phyloP scores from a whole-genome alignment of 1,139 yeast genomes.

The Ogataea hybrid region DNA sequence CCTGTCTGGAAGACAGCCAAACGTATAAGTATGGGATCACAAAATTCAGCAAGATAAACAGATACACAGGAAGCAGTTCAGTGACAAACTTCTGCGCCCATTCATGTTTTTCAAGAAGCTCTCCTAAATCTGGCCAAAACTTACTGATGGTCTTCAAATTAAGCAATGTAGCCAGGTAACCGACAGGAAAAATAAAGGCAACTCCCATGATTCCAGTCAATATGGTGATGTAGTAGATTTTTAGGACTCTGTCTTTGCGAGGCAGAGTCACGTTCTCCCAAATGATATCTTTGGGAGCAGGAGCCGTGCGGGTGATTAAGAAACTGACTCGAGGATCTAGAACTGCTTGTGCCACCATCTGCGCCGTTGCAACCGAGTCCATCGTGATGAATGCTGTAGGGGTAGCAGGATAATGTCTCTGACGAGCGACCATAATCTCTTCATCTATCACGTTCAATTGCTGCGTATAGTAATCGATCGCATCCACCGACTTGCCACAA shows the following conservation, averaged over 20 bases:
- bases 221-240: conserved; percentile 59
- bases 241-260: conserved; percentile 50
- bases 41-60: conserved; percentile 66
- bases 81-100: conserved; percentile 75
- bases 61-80: conserved; percentile 72
- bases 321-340: conserved; percentile 75
- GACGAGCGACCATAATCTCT: conserved; percentile 57
- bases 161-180: conserved; percentile 69
- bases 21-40: conserved; percentile 68
- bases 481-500: conserved; percentile 59
- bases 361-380: conserved; percentile 84
- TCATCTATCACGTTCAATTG: conserved; percentile 57
- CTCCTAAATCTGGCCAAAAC: conserved; percentile 73
- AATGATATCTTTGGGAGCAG: conserved; percentile 77
- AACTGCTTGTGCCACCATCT: conserved; percentile 83
- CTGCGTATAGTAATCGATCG: conserved; percentile 60
- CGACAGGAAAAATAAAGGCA: conserved; percentile 62
- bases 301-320: conserved; percentile 68
- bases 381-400: conserved; percentile 78
- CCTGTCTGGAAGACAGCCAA: conserved; percentile 65
- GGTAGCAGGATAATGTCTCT: conserved; percentile 63
- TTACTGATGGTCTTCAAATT: conserved; percentile 68
- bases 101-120: conserved; percentile 52
- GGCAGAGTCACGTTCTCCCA: conserved; percentile 73
- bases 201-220: conserved; percentile 62